These are phyloP conservation scores for Malus hybrid DNA, from an alignment of 331 rosid genomes.

Conservation along the genomic window DNA sequence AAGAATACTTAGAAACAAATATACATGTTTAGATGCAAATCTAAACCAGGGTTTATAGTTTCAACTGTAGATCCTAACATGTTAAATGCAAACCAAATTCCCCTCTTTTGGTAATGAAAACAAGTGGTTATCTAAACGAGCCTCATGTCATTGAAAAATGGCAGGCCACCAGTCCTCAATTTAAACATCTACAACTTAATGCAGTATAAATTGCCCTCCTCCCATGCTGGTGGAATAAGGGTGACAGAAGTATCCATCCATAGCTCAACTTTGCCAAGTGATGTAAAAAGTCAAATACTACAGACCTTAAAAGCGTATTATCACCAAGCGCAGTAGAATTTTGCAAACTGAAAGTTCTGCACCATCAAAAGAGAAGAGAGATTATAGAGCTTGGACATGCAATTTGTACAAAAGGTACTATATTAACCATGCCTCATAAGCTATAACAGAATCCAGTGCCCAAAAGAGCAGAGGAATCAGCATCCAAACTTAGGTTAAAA, in stretches of 20 bases:
- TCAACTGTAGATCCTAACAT: background rate
- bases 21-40: background rate
- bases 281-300: constrained; percentile 5
- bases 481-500: background rate
- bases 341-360: constrained; percentile 37
- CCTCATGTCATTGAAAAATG: background rate
- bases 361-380: constrained; percentile 17
- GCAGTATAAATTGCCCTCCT: background rate
- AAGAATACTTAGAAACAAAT: background rate
- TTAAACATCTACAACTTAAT: background rate
- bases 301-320: constrained; percentile 51
- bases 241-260: background rate
- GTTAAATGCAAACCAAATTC: constrained; percentile 6
- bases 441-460: too few relatives aligned
- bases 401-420: background rate
- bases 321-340: constrained; percentile 24
- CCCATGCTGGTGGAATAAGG: background rate
- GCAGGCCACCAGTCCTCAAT: background rate
- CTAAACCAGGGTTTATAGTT: background rate
- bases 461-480: background rate
- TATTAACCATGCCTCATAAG: background rate
- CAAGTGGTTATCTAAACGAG: background rate
- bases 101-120: background rate
- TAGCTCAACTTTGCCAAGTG: background rate
- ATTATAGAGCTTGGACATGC: background rate